These are phyloP conservation scores for Candida ovalis DNA, from an alignment of 805 yeast species.

Conservation along the genomic window DNA sequence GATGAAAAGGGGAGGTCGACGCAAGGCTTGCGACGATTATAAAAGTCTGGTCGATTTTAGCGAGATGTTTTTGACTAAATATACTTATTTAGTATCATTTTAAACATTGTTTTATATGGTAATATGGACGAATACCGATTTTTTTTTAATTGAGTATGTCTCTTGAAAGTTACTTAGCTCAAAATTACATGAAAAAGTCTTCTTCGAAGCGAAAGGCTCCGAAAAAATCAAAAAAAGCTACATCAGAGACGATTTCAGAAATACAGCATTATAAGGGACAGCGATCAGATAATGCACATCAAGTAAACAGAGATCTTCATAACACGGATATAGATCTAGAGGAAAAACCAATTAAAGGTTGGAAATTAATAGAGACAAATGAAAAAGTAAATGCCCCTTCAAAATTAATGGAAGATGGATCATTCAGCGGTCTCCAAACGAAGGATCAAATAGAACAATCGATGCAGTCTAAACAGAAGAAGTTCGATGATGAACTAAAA, in stretches of 20 bases:
- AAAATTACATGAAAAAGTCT: background rate
- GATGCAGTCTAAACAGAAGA: slow-evolving; percentile 17
- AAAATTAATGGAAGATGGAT: slow-evolving; percentile 19
- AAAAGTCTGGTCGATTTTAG: background rate
- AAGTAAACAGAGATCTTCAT: background rate
- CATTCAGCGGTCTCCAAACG: slow-evolving; percentile 42
- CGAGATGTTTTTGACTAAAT: too few species aligned
- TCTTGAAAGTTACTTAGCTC: slow-evolving; percentile 4
- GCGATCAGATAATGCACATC: background rate
- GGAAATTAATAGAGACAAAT: slow-evolving; percentile 20
- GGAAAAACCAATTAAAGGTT: slow-evolving; percentile 12
- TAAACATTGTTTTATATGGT: too few species aligned
- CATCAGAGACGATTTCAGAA: background rate
- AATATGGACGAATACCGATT: too few species aligned
- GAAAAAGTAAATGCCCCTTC: slow-evolving; percentile 16
- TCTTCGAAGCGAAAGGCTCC: background rate
- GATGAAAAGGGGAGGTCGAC: background rate
- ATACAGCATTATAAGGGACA: background rate
- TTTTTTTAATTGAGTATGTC: too few species aligned
- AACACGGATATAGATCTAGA: background rate
- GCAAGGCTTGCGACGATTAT: background rate
- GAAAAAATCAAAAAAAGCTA: background rate
- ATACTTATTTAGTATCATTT: too few species aligned
- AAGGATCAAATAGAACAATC: slow-evolving; percentile 39
- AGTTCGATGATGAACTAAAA: slow-evolving; percentile 27